A percentile compares a stretch with the other conserved stretches of the same genome.
phyloP scores from a whole-genome alignment of 345 rosid genomes.

The Microthlaspi erraticum region DNA sequence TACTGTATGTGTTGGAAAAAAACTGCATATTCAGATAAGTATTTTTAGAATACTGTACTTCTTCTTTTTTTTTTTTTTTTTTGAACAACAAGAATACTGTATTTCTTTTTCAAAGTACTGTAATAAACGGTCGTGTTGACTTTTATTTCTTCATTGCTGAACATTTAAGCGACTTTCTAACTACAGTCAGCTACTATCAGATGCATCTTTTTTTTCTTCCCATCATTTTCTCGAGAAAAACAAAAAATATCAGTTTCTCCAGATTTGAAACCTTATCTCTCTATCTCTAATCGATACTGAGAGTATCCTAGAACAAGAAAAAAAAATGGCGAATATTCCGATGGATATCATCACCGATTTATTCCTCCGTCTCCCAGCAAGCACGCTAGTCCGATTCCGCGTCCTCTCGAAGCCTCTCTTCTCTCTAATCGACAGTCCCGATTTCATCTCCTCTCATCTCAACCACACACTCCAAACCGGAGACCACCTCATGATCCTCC shows the following conservation, averaged over 20 bases:
- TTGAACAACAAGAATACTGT: no score
- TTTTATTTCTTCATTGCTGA: neutral
- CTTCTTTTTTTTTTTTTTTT: no score
- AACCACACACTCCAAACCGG: slow-evolving; percentile 42
- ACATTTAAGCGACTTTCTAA: neutral
- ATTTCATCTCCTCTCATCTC: slow-evolving; percentile 56
- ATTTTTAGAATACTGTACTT: no score
- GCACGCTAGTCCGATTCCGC: slow-evolving; percentile 48
- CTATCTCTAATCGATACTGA: neutral
- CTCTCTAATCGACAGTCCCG: slow-evolving; percentile 50
- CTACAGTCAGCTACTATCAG: neutral
- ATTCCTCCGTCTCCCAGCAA: slow-evolving; percentile 53
- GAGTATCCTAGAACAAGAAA: neutral
- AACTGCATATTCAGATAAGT: no score
- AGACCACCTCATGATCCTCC: slow-evolving; percentile 45
- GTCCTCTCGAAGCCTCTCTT: slow-evolving; percentile 50
- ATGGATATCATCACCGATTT: slow-evolving; percentile 53
- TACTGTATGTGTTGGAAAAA: no score
- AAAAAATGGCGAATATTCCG: slow-evolving; percentile 47
- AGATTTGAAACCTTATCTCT: neutral
- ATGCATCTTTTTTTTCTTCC: neutral
- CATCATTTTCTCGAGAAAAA: slow-evolving; percentile 12
- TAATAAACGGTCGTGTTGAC: no score
- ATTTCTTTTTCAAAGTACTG: no score
- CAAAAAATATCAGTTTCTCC: neutral